Evolutionary conservation across 768 basidiomycete genomes (phyloP), one percentile per base, ranked within the genome.

Genomic region (Lepiota brunneoincarnata): DNA sequence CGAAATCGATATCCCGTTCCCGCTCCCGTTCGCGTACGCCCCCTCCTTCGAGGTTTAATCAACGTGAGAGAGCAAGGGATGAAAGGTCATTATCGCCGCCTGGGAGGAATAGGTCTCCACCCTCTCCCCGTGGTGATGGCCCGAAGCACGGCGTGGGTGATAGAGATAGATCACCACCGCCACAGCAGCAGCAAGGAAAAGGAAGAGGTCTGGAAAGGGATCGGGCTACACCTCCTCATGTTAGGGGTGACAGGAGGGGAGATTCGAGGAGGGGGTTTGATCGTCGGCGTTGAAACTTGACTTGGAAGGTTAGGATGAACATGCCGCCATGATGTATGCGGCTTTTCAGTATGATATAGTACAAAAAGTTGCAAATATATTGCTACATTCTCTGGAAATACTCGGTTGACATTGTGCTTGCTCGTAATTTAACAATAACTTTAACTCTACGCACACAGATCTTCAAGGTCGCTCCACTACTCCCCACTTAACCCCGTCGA

Each of bases 81-180:
- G 54, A 44, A 0, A 54, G 54, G 18, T 51, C 31, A 61, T 56
- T 45, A 44, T 26, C 23, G 23, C 51, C n/a, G 28, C 53, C 18
- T 58, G 39, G 38, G 58, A 55, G 34, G 35, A 49, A 23, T 53
- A 38, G 17, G 39, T 53, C 57, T 24, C 63, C 64, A 37, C 58
- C 62, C 17, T 61, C 61, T 2, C 55, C 60, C 3, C 65, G 60
- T 34, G 51, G 54, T 35, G 59, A 59, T 31, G 46, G 11, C 1
- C 49, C 50, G 20, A 46, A 55, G 14, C 55, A 58, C 18, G 55
- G 49, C 31, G 55, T 56, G 9, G 38, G 57, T 6, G 55, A 57
- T 17, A 57, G 59, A 31, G 58, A 57, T 15, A 53, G 57, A 17
- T 49, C 59, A 5, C 53, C 59, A 15, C 55, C 59, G 23, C 59